Percentiles rank a stretch among this genome's conserved stretches.
Conservation (phyloP, 257 asterid genomes). For the Solanum virginianum region DNA sequence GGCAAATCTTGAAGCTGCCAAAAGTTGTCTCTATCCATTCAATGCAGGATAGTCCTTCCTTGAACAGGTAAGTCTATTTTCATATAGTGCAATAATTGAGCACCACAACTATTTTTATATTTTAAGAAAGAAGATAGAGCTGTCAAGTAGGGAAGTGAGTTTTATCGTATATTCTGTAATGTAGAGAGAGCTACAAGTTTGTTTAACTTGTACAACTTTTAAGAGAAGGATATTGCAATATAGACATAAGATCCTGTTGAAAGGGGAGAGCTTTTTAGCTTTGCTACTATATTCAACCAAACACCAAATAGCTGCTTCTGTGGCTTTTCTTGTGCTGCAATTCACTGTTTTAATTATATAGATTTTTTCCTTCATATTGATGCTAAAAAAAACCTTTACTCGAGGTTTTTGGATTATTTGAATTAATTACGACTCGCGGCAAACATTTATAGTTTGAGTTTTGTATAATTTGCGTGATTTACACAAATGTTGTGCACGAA, state of each 20-base stretch:
- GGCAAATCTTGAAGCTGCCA: neutral
- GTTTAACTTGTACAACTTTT: neutral
- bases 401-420: neutral
- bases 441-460: too few species aligned
- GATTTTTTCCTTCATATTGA: neutral
- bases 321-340: neutral
- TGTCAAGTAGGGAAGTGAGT: neutral
- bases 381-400: neutral
- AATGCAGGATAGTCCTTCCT: neutral
- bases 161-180: too few species aligned
- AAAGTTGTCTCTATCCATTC: neutral
- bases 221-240: neutral
- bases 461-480: too few species aligned
- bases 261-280: neutral
- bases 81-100: neutral
- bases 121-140: neutral
- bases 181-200: too few species aligned
- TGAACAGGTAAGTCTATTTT: neutral
- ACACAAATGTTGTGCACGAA: too few species aligned
- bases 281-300: neutral
- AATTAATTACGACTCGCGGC: too few species aligned
- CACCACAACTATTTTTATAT: neutral
- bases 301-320: neutral
- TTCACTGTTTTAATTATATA: neutral
- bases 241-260: neutral